Base-by-base conservation (phyloP, 371 early-diverging fungal species). In the Amoeboaphelidium protococcarum region DNA sequence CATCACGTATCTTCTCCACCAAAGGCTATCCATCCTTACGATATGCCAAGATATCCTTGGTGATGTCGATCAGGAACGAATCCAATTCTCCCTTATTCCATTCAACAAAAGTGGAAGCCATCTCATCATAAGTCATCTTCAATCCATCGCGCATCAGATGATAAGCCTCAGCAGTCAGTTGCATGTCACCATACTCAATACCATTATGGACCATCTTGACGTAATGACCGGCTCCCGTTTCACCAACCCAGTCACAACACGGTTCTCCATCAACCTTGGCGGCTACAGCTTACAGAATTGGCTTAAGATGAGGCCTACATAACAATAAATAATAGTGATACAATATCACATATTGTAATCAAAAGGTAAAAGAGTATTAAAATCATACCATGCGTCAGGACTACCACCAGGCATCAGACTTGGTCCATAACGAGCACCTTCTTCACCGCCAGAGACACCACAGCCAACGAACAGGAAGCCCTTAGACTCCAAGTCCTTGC, bases 121-220 rank as follows among this genome's bases (percentile, higher is more conserved):
- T 83, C 64, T 94, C 84, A 50, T 81, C 83, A 58, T 80, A 67
- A 48, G 61, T 50, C 48, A 82, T 58, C 43, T 77, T 80, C 41
- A 88, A 68, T 53, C 76, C 76, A 50, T 80, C 78, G 64, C 78
- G 78, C 67, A 95, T 63, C 58, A 94, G 69, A 50, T 82, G 76
- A 69, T 92, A 98, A 48, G 84, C 82, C 71, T 98, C 98, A 55
- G 80, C 76, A 52, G 97, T 83, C 66, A 98, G 73, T 66, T 91
- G 94, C 98, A 98, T 97, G 63, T 92, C 95, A 51, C 94, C 96
- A 63, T 98, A 98, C 65, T 98, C 98, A 57, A 98, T 98, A 60
- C 97, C 97, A 69, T 96, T 98, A 77, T 97, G 98, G 42, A 98
- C 96, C 90, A 95, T 97, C 76, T 98, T 97, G 60, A 98, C 97